phyloP scores from a whole-genome alignment of 164 flowering plant genomes.

The Vitis amurensis region DNA sequence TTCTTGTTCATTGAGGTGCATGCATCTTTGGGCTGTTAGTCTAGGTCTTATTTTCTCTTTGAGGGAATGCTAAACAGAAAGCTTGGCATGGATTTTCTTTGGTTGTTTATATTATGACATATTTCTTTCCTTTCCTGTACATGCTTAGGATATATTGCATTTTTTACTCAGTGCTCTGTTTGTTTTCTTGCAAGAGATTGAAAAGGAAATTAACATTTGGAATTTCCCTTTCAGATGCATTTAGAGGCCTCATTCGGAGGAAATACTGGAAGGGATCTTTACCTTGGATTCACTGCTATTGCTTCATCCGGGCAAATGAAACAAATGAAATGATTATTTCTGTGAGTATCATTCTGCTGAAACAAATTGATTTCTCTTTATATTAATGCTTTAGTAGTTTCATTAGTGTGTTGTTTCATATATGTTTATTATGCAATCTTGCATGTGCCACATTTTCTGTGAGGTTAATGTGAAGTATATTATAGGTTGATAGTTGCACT shows the following conservation, averaged over 20 bases:
- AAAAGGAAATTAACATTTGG: not conserved
- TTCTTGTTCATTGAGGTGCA: too few relatives aligned
- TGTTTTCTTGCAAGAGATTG: not conserved
- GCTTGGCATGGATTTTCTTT: not conserved
- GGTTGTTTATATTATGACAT: not conserved
- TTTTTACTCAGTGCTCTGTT: not conserved
- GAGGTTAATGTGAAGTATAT: too few relatives aligned
- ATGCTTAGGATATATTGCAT: not conserved
- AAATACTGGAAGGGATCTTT: conserved; percentile 78
- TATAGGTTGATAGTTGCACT: too few relatives aligned
- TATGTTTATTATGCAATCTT: not conserved
- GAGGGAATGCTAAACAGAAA: not conserved
- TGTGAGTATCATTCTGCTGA: conserved; percentile 41
- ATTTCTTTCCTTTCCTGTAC: not conserved
- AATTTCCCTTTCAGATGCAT: conserved; percentile 58
- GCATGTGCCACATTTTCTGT: not conserved
- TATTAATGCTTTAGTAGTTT: too few relatives aligned
- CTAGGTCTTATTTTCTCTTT: too few relatives aligned
- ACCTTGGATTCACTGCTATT: conserved; percentile 95
- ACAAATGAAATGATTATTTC: conserved; percentile 61
- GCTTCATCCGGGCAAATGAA: conserved; percentile 85
- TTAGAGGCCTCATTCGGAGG: conserved; percentile 59
- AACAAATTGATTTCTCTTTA: not conserved
- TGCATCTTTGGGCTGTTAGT: too few relatives aligned
- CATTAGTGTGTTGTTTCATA: not conserved